Evolutionary conservation across 2,329 filamentous ascomycete species (phyloP).

Genomic region (Fusarium brevicatenulatum): DNA sequence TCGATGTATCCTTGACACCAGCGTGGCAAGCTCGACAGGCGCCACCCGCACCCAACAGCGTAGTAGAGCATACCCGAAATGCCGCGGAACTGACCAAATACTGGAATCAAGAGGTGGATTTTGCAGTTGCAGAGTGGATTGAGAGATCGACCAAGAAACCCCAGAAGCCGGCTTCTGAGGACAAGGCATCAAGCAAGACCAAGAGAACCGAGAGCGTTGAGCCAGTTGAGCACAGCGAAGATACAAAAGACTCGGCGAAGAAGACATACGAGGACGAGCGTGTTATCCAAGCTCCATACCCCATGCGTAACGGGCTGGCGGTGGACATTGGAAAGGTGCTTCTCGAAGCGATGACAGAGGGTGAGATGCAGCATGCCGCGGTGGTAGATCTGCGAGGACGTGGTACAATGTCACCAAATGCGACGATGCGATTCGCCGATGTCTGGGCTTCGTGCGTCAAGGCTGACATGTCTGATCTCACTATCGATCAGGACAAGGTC

Average conservation of each 20-base stretch:
- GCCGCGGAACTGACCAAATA: slow-evolving; percentile 59
- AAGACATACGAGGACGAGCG: slow-evolving; percentile 26
- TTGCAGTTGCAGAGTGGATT: slow-evolving; percentile 57
- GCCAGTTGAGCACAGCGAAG: slow-evolving; percentile 13
- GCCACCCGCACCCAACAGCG: slow-evolving; percentile 57
- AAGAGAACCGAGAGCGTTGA: slow-evolving; percentile 17
- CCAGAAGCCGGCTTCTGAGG: slow-evolving; percentile 42
- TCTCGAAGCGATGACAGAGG: slow-evolving; percentile 58
- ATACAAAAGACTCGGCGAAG: slow-evolving; percentile 2
- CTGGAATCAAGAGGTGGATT: slow-evolving; percentile 61
- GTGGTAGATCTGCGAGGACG: slow-evolving; percentile 57
- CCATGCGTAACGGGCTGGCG: slow-evolving; percentile 55
- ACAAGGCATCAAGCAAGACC: slow-evolving; percentile 17
- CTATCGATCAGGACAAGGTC: slow-evolving; percentile 18
- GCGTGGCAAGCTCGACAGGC: slow-evolving; percentile 60
- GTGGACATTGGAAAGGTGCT: slow-evolving; percentile 55
- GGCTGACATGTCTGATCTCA: slow-evolving; percentile 21
- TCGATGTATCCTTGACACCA: slow-evolving; percentile 65
- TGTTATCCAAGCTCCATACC: slow-evolving; percentile 48
- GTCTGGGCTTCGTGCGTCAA: slow-evolving; percentile 56
- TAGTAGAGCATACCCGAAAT: slow-evolving; percentile 64
- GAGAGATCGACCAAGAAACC: slow-evolving; percentile 55
- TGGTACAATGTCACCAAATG: slow-evolving; percentile 49
- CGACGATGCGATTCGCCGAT: slow-evolving; percentile 53
- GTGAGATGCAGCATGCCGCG: slow-evolving; percentile 56